Conservation (phyloP, 140 eudicot species). For the Cichorium intybus region DNA sequence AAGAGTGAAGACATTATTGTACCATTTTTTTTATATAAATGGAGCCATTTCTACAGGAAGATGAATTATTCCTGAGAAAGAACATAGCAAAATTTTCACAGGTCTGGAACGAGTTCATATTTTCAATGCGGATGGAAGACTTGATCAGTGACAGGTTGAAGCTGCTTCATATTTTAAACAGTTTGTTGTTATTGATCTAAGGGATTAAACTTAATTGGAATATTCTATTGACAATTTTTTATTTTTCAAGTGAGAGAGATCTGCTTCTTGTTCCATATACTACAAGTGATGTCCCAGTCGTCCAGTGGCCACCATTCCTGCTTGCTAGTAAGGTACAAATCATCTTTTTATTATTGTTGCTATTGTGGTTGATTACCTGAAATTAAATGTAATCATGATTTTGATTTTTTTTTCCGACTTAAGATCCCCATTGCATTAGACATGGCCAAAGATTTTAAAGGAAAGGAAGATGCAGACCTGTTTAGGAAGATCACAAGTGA, state of each 20-base stretch:
- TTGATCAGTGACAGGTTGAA: constrained; percentile 74
- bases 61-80: constrained; percentile 43
- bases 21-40: neutral
- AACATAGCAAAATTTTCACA: constrained; percentile 92
- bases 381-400: neutral
- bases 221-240: constrained; percentile 19
- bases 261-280: constrained; percentile 94
- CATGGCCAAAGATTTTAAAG: constrained; percentile 97
- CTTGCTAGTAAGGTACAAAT: constrained; percentile 92
- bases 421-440: constrained; percentile 98
- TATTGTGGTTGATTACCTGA: too few relatives aligned
- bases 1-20: too few relatives aligned
- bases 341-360: constrained; percentile 2
- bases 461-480: constrained; percentile 74
- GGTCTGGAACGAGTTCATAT: constrained; percentile 96
- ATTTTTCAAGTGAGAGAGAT: constrained; percentile 70
- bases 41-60: constrained; percentile 37
- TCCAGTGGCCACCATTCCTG: constrained; percentile 99
- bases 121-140: constrained; percentile 89
- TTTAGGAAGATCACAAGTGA: constrained; percentile 75
- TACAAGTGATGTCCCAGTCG: constrained; percentile 64
- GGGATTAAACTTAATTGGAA: neutral
- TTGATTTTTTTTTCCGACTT: constrained; percentile 10
- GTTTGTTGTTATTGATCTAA: constrained; percentile 1
- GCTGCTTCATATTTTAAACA: constrained; percentile 9